Base-by-base conservation (phyloP, 176 grass and related monocot species). In the Dendrocalamus sinicus region DNA sequence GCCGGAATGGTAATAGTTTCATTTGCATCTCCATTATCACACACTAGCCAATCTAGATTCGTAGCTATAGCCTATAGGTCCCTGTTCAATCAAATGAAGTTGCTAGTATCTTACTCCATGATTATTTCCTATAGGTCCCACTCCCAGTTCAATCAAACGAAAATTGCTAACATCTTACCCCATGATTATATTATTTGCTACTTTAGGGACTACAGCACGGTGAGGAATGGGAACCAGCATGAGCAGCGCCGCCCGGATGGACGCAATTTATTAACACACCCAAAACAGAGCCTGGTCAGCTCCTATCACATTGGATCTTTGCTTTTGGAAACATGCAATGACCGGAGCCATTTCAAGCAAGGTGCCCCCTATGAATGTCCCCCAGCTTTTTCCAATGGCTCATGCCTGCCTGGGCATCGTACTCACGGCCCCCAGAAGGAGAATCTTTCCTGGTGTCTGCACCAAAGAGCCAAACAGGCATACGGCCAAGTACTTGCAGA, bases 371-470 rank as follows among this genome's bases (percentile, higher is more conserved):
- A 17, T 19, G 43, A 41, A 48, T 70, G 53, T 59, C 24, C 28
- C 41, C 41, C 4, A 48, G 67, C 46, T 61, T 79, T 35, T 37
- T 19, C 44, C 54, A 52, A 40, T 73, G 64, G 26, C 48, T 70
- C 45, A 24, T 75, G 78, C 67, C 55, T 75, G 78, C 67, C 55
- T 70, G 37, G 83, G 63, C 41, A 37, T 45, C 28, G 14, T 72
- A 14, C 45, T 70, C 78, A 68, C 48, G 19, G 14, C 0, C 13
- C 66, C 73, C 35, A 41, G 70, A 10, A 73, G 24, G 32, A 78
- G 47, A 87, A 90, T 87, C 80, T 90, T 87, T 90, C 20, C 39
- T 43, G 58, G 73, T 78, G 73, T 67, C 69, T 35, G 39, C 84
- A 50, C 73, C 78, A 78, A 83, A 82, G 53, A 67, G 53, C 84